Conservation (phyloP, 768 basidiomycete species). For the Solioccasus polychromus region DNA sequence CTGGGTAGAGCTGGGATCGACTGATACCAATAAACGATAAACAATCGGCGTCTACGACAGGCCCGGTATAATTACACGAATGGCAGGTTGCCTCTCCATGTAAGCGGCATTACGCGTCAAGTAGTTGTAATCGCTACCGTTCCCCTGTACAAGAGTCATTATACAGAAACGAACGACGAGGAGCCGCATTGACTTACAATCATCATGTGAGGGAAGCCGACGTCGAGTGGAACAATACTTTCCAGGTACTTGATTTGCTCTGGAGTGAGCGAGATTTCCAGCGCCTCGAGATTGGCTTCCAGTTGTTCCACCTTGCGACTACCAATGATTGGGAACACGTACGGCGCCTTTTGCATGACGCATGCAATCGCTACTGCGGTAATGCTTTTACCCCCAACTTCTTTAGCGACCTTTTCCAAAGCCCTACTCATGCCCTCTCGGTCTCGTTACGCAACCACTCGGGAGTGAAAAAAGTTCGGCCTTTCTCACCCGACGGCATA, state of each 20-base stretch:
- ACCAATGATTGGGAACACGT: no score
- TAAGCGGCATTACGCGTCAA: constrained; percentile 13
- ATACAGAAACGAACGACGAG: neutral
- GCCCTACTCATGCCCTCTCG: no score
- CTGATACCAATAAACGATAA: neutral
- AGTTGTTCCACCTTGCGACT: no score
- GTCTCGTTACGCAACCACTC: neutral
- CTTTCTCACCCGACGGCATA: constrained; percentile 30
- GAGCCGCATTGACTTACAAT: neutral
- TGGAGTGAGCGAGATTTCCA: neutral
- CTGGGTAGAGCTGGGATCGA: no score
- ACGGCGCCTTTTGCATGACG: neutral
- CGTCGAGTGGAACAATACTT: neutral
- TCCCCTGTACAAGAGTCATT: constrained; percentile 15
- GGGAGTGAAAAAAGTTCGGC: constrained; percentile 25
- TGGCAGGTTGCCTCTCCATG: constrained; percentile 23
- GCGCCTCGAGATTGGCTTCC: neutral
- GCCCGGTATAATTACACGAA: constrained; percentile 7
- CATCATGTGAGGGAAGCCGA: constrained; percentile 12
- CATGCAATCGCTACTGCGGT: neutral
- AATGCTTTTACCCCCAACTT: neutral
- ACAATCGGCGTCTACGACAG: neutral
- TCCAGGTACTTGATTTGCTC: neutral
- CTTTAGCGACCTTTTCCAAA: neutral
- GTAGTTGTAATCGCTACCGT: constrained; percentile 23